A percentile compares a stretch with the other conserved stretches of the same genome.
These are phyloP conservation scores for Pterocarpus santalinus DNA, from an alignment of 306 rosid genomes.

Conservation along the genomic window DNA sequence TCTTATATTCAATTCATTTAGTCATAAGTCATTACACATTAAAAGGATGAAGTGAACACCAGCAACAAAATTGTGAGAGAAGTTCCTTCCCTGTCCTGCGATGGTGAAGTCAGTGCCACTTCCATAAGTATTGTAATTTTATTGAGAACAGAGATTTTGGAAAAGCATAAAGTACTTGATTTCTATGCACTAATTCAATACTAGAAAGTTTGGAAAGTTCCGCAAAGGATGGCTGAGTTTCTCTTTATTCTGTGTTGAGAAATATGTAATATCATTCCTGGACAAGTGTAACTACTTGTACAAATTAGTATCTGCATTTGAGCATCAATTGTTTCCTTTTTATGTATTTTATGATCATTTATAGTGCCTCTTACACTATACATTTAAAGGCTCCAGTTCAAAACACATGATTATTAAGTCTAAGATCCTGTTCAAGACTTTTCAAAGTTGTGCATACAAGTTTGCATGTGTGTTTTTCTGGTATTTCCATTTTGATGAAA, in stretches of 20 bases:
- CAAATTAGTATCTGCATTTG: background rate
- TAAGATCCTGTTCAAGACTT: background rate
- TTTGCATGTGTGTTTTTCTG: background rate
- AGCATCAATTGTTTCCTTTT: background rate
- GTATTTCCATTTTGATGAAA: conserved; percentile 31
- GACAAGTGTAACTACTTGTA: background rate
- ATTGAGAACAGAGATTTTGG: conserved; percentile 1
- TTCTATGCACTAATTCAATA: background rate
- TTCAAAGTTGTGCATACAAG: background rate
- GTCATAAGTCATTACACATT: background rate
- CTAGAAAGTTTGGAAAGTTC: background rate
- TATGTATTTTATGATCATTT: background rate
- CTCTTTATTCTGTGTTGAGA: background rate
- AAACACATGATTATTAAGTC: background rate
- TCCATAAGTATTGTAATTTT: background rate
- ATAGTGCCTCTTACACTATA: background rate
- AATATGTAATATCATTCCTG: conserved; percentile 13
- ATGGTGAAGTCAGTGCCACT: background rate
- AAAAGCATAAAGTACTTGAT: background rate
- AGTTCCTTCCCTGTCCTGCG: background rate
- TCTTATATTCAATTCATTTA: background rate
- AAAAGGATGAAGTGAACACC: background rate
- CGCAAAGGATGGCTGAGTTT: background rate
- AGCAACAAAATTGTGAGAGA: background rate
- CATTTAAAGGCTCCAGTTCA: background rate